These are phyloP conservation scores for Macadamia tetraphylla DNA, from an alignment of 164 flowering plant species.

Conservation along the genomic window DNA sequence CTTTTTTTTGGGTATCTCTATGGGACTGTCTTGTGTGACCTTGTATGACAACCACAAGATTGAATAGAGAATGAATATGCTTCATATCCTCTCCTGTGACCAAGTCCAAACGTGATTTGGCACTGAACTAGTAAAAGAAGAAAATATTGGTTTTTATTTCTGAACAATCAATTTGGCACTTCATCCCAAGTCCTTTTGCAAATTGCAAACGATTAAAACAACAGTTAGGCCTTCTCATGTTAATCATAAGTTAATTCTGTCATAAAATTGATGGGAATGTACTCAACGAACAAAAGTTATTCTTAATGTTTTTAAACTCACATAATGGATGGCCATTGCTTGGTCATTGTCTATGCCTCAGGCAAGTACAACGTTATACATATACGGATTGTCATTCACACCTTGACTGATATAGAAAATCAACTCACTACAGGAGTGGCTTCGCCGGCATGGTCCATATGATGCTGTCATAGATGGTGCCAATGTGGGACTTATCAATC, in stretches of 20 bases:
- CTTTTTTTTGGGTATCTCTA: too few species aligned
- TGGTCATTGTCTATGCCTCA: slow-evolving; percentile 13
- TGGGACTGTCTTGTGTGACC: too few species aligned
- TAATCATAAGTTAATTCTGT: not conserved
- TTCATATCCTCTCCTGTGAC: too few species aligned
- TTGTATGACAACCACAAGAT: too few species aligned
- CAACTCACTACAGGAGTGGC: slow-evolving; percentile 75
- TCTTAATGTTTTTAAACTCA: not conserved
- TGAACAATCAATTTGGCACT: too few species aligned
- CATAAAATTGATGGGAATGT: not conserved
- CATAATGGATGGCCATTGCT: slow-evolving; percentile 4
- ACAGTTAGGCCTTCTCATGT: not conserved
- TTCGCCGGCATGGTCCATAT: slow-evolving; percentile 76
- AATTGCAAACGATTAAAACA: not conserved
- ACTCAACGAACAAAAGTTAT: not conserved
- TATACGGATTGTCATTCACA: slow-evolving; percentile 7
- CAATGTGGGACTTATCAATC: slow-evolving; percentile 57
- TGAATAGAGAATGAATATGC: too few species aligned
- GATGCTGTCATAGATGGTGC: slow-evolving; percentile 98
- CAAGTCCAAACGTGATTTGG: too few species aligned
- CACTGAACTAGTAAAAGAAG: too few species aligned
- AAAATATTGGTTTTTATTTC: too few species aligned
- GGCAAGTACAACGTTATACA: not conserved
- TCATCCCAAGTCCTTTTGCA: not conserved
- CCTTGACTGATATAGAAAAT: slow-evolving; percentile 18